Evolutionary conservation across 2,329 filamentous ascomycete genomes (phyloP), one percentile per base, ranked within the genome.

Genomic region (Chalaropsis ovoidea): DNA sequence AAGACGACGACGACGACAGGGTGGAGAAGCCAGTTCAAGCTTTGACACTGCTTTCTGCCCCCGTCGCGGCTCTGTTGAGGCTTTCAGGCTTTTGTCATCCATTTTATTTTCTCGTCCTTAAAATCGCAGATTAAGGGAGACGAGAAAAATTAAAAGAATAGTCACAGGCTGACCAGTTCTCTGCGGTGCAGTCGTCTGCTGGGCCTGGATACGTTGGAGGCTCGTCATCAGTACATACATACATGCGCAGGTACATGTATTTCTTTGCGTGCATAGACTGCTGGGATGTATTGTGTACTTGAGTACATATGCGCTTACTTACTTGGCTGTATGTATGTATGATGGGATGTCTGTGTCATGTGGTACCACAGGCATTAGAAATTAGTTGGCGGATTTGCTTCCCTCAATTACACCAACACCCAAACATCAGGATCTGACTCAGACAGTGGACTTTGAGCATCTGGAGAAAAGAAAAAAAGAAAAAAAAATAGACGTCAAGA

Each of bases 301-400:
- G 11, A 2, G 7, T 15, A 3, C n/a, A 31, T 24, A 19, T 61
- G 6, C n/a, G n/a, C n/a, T n/a, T n/a, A n/a, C n/a, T n/a, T 27
- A 56, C 52, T 15, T 56, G 10, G 5, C n/a, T 61, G n/a, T 42
- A 43, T 43, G 19, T 61, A 17, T 42, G 39, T 41, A 24, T 31
- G 17, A 41, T 45, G 39, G 41, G 41, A 22, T 45, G 41, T 45
- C 19, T n/a, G 60, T 62, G 41, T 45, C 60, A 43, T 47, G 60
- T 62, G 43, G 60, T 45, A 31, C 41, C 60, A 62, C 43, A 43
- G 60, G 24, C 60, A 62, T 62, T 62, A 17, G 31, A 47, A 62
- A 45, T 45, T 62, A 27, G 43, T 47, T 62, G 41, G 41, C 60
- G 60, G 41, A 62, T 45, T 47, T 47, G 41, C 15, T 62, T 27